phyloP scores from a whole-genome alignment of 495 filamentous ascomycete species.

The Aspergillus panamensis region DNA sequence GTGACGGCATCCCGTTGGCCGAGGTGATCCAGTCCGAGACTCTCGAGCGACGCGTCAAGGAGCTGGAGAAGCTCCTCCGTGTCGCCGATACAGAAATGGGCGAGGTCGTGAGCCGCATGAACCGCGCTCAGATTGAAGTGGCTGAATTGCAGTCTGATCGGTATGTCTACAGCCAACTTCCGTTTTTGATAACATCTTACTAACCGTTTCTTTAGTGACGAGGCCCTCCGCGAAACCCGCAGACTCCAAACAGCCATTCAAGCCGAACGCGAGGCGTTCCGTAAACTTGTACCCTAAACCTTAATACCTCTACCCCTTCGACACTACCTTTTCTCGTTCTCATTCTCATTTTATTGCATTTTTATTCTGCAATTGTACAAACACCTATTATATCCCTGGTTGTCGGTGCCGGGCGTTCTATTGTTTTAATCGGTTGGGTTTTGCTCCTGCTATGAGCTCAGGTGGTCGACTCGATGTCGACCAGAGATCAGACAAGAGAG shows the following conservation, averaged over 20 bases:
- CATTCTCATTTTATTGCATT: background rate
- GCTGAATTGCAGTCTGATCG: constrained; percentile 86
- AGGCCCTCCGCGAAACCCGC: constrained; percentile 77
- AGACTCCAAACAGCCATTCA: constrained; percentile 65
- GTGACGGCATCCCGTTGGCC: constrained; percentile 52
- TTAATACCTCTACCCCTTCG: background rate
- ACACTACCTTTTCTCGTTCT: background rate
- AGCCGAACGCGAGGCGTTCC: constrained; percentile 56
- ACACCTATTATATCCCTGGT: constrained; percentile 11
- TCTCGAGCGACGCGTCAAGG: constrained; percentile 69
- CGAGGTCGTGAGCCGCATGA: constrained; percentile 89
- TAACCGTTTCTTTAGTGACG: constrained; percentile 58
- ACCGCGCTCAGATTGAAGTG: constrained; percentile 89
- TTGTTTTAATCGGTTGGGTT: background rate
- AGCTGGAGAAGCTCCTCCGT: constrained; percentile 76
- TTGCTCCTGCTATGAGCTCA: background rate
- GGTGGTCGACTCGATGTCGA: background rate
- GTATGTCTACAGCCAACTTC: constrained; percentile 42
- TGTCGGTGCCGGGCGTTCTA: constrained; percentile 1
- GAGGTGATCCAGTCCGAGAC: constrained; percentile 66
- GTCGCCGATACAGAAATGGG: constrained; percentile 92
- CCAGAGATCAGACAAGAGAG: background rate
- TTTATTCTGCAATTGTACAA: background rate
- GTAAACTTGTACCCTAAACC: constrained; percentile 34
- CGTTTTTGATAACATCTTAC: constrained; percentile 13